Conservation (phyloP, 208 protist genomes). For the Crithidia expoeki region DNA sequence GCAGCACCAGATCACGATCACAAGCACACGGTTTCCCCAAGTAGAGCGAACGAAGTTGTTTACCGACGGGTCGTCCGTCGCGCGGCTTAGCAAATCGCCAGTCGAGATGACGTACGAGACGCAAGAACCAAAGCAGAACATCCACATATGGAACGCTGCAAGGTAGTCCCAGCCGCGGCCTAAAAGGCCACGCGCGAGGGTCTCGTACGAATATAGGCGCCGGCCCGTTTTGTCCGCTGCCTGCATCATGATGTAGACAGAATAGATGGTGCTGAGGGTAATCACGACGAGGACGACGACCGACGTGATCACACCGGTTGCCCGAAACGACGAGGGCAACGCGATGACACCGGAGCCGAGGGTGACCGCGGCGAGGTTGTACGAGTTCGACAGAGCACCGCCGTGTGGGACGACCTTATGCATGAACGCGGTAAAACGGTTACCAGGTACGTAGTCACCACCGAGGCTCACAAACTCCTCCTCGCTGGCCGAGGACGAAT, state of each 20-base stretch:
- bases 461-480: conserved; percentile 28
- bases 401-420: conserved; percentile 74
- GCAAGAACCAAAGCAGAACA: conserved; percentile 86
- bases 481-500: conserved; percentile 1
- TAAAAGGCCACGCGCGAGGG: conserved; percentile 65
- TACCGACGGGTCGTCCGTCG: conserved; percentile 43
- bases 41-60: conserved; percentile 43
- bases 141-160: conserved; percentile 72
- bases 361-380: conserved; percentile 78
- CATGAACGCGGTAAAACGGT: conserved; percentile 35
- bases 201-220: conserved; percentile 62
- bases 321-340: conserved; percentile 73
- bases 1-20: conserved; percentile 60
- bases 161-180: conserved; percentile 81
- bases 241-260: conserved; percentile 76
- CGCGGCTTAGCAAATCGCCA: conserved; percentile 58
- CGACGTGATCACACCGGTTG: conserved; percentile 54
- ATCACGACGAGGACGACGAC: conserved; percentile 64
- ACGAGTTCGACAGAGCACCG: conserved; percentile 65
- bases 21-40: conserved; percentile 67
- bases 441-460: conserved; percentile 41
- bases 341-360: conserved; percentile 81
- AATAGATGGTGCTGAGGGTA: conserved; percentile 76
- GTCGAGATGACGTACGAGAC: conserved; percentile 87
- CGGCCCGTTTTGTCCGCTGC: conserved; percentile 68